phyloP scores from a whole-genome alignment of 495 filamentous ascomycete genomes.

The Sabuloglossum arenarium region DNA sequence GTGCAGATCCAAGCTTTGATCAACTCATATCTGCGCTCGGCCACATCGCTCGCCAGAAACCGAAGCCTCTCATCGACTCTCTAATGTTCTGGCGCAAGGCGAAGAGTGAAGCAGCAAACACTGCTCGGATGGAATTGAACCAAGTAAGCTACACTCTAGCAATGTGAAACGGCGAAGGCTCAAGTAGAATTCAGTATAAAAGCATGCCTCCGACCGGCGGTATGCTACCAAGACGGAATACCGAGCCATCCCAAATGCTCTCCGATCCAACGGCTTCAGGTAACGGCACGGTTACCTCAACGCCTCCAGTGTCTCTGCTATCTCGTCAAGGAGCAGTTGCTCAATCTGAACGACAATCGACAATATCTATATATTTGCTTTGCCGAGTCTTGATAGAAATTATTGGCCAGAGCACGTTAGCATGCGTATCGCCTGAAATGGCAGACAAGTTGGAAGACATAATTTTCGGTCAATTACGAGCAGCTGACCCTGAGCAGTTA shows the following conservation, averaged over 20 bases:
- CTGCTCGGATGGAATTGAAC: slow-evolving; percentile 37
- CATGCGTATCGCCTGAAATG: slow-evolving; percentile 68
- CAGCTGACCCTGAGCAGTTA: slow-evolving; percentile 66
- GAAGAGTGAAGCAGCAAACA: slow-evolving; percentile 68
- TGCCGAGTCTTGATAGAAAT: slow-evolving; percentile 89
- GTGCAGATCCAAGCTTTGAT: slow-evolving; percentile 79
- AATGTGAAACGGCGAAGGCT: background rate
- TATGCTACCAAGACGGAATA: slow-evolving; percentile 21
- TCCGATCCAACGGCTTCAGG: background rate
- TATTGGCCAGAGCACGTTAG: slow-evolving; percentile 67
- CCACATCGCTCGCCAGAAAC: slow-evolving; percentile 81
- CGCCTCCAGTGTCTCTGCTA: slow-evolving; percentile 9
- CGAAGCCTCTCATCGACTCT: slow-evolving; percentile 86
- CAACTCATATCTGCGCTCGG: slow-evolving; percentile 85
- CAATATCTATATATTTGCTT: slow-evolving; percentile 82
- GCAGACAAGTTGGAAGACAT: slow-evolving; percentile 80
- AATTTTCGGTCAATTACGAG: slow-evolving; percentile 79
- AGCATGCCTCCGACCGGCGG: background rate
- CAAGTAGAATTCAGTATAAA: background rate
- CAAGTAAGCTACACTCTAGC: slow-evolving; percentile 24
- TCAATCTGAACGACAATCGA: slow-evolving; percentile 67
- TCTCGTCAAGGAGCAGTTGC: slow-evolving; percentile 45
- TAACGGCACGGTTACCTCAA: background rate
- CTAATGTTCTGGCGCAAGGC: slow-evolving; percentile 94
- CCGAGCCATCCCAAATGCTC: slow-evolving; percentile 26